Conservation (phyloP, 352 stramenopile species). For the Phytophthora fragariaefolia region DNA sequence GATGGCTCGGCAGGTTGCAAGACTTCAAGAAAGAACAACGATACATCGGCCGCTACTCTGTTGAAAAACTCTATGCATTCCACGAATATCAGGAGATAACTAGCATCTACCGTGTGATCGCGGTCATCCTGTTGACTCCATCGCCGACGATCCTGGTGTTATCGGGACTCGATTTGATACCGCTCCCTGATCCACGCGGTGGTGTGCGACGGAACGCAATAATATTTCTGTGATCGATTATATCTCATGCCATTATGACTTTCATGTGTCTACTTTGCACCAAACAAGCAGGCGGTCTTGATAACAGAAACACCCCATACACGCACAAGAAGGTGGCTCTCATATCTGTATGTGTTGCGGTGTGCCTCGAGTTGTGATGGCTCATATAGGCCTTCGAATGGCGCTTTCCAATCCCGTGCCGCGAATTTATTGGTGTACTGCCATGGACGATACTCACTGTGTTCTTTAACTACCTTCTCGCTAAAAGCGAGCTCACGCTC, state of each 20-base stretch:
- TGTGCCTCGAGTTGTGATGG: conserved; percentile 20
- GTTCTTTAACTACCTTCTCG: conserved; percentile 9
- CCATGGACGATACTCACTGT: conserved; percentile 14
- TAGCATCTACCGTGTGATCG: conserved; percentile 16
- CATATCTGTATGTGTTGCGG: conserved; percentile 6
- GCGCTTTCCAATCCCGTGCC: conserved; percentile 20
- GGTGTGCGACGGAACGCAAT: neutral
- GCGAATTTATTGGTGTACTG: conserved; percentile 8
- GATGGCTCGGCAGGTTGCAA: neutral
- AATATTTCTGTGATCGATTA: conserved; percentile 19
- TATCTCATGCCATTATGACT: conserved; percentile 5
- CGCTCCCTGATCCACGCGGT: conserved; percentile 9
- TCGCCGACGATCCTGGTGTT: conserved; percentile 21
- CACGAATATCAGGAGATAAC: conserved; percentile 24
- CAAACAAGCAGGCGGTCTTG: conserved; percentile 12
- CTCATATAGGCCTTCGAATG: conserved; percentile 11
- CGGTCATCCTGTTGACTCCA: conserved; percentile 7
- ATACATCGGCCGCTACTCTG: conserved; percentile 34
- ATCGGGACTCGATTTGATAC: conserved; percentile 8
- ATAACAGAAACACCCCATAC: conserved; percentile 6
- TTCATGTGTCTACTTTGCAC: conserved; percentile 4
- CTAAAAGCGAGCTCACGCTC: conserved; percentile 1
- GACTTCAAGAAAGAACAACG: conserved; percentile 15
- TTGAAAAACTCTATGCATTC: conserved; percentile 35
- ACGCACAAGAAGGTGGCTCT: conserved; percentile 15